Conservation (phyloP, 805 yeast genomes). For the Candida orba region DNA sequence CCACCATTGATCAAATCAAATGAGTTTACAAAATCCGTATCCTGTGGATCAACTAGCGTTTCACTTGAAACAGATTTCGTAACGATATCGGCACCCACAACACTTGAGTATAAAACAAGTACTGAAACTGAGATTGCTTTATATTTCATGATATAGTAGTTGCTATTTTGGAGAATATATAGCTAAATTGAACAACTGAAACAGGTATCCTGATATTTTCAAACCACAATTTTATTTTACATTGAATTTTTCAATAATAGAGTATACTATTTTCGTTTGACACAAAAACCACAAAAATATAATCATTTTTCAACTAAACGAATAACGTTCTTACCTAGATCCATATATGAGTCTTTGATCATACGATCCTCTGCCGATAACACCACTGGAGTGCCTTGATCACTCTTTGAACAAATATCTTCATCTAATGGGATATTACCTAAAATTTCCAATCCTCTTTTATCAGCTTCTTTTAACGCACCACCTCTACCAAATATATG, state of each 20-base stretch:
- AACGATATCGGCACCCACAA: neutral
- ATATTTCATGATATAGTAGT: too few species aligned
- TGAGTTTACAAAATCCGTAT: neutral
- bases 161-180: too few species aligned
- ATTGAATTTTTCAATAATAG: neutral
- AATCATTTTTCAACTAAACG: neutral
- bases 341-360: slow-evolving; percentile 36
- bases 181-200: too few species aligned
- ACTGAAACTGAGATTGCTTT: neutral
- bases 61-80: too few species aligned
- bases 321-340: slow-evolving; percentile 33
- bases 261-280: neutral
- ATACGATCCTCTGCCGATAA: slow-evolving; percentile 33
- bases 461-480: slow-evolving; percentile 41
- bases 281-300: neutral
- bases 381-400: slow-evolving; percentile 58
- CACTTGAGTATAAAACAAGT: neutral
- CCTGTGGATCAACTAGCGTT: neutral
- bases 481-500: slow-evolving; percentile 68
- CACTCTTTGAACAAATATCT: slow-evolving; percentile 53
- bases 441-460: slow-evolving; percentile 41
- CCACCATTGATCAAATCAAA: slow-evolving; percentile 4
- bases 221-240: too few species aligned
- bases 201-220: too few species aligned
- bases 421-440: slow-evolving; percentile 65